These are phyloP conservation scores for Peronosclerospora sorghi DNA, from an alignment of 352 stramenopile genomes.

Conservation along the genomic window DNA sequence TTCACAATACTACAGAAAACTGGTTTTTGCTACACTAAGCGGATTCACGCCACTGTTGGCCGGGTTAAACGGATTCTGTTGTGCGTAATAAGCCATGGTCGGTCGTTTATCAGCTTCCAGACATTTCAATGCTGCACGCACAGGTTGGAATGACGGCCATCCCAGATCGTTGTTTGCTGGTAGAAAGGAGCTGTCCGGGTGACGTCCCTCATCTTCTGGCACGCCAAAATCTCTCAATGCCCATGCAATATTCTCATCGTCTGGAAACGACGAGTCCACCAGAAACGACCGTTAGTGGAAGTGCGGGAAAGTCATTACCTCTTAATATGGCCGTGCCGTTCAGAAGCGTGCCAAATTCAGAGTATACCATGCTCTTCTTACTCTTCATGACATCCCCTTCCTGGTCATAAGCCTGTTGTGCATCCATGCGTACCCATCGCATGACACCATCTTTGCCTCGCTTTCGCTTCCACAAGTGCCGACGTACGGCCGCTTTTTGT, in stretches of 20 bases:
- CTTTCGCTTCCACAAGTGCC: constrained; percentile 69
- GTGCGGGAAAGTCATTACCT: constrained; percentile 11
- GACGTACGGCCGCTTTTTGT: constrained; percentile 50
- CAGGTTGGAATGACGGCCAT: constrained; percentile 49
- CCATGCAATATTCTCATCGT: constrained; percentile 66
- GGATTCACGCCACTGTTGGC: constrained; percentile 18
- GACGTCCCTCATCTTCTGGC: constrained; percentile 16
- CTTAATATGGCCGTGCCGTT: constrained; percentile 27
- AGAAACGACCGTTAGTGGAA: constrained; percentile 23
- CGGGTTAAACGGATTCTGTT: constrained; percentile 55
- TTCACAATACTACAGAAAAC: constrained; percentile 89
- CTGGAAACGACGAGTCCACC: constrained; percentile 40
- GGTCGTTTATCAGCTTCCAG: constrained; percentile 67
- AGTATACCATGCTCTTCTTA: no score
- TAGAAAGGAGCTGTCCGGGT: constrained; percentile 30
- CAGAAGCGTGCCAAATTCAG: constrained; percentile 39
- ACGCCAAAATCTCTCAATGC: constrained; percentile 72
- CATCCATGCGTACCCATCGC: constrained; percentile 74
- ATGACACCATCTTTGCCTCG: no score
- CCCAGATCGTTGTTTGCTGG: constrained; percentile 29
- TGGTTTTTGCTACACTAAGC: constrained; percentile 12
- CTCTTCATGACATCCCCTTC: constrained; percentile 16
- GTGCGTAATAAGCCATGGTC: constrained; percentile 57
- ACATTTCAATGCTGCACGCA: constrained; percentile 61
- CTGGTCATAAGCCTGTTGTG: no score